Base-by-base conservation (phyloP, 306 rosid species). In the Inga oerstediana region DNA sequence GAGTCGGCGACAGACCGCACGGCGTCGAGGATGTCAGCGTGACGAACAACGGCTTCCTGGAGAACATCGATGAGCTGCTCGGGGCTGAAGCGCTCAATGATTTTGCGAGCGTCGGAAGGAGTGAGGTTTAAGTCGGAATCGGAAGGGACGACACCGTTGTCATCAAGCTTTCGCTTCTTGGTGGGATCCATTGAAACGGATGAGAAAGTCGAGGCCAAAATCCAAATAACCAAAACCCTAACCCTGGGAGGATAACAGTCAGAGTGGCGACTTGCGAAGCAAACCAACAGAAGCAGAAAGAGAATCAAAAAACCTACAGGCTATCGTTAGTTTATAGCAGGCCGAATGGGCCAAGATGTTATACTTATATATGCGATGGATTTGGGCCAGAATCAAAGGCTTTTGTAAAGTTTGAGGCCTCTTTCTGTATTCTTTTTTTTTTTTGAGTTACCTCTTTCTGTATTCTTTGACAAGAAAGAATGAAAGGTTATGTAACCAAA, bases 151-250 rank as follows among this genome's bases (percentile, higher is more conserved):
- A 87, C 87, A 41, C 98, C 99, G 82, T 97, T 97, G 27, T 94
- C 98, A 7, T 92, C 98, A 3, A 94, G 86, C 90, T 91, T 97
- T 46, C 99, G 93, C 86, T 97, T 97, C 91, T 94, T 97, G 7
- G 89, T 74, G 10, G 70, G 89, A 81, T 97, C 99, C 98, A 97
- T 87, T 51, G 72, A 39, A 34, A 64, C 20, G 30, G 72, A 35
- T 39, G 72, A 67, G 19, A 30, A 13, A 13, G 19, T 62, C 16
- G 39, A 12, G 15, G 39, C 43, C 43, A 39, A 6, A 39, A 39
- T 39, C 37, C 14, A 17, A 27, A 1, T 11, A 4, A 8, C 69
- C 9, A 62, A 35, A 67, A 67, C 72, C 72, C 72, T 67, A 67
- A 67, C 72, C 72, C 46, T 35, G 20, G 70, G 20, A 11, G 43